A percentile compares a stretch with the other conserved stretches of the same genome.
phyloP scores from a whole-genome alignment of 371 early-diverging fungal genomes.

The Mucor lusitanicus region DNA sequence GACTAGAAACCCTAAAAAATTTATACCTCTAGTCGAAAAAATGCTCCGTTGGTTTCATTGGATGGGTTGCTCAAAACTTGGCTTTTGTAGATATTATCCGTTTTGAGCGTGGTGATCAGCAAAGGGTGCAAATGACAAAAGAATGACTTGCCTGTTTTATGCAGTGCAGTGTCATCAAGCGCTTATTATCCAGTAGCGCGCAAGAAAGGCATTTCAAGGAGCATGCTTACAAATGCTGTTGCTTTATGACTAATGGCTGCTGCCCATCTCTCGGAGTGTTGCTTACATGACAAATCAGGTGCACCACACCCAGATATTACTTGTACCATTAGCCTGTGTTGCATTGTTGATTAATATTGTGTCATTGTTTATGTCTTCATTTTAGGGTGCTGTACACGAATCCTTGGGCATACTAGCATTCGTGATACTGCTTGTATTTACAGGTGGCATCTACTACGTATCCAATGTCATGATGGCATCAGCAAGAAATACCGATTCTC shows the following conservation, averaged over 20 bases:
- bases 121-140: background rate
- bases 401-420: background rate
- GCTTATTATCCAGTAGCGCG: background rate
- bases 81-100: background rate
- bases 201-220: background rate
- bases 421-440: too few relatives aligned
- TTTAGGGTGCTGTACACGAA: background rate
- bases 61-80: background rate
- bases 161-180: background rate
- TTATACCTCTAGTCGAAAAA: background rate
- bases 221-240: background rate
- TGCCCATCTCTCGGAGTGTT: background rate
- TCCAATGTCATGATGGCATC: background rate
- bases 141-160: background rate
- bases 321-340: background rate
- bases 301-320: background rate
- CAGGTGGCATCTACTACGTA: background rate
- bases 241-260: too few relatives aligned
- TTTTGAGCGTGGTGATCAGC: background rate
- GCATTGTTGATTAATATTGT: background rate
- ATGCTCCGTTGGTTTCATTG: constrained; percentile 6
- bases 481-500: too few relatives aligned
- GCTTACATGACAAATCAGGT: background rate
- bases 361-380: background rate
- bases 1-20: background rate